Conservation (phyloP, 352 stramenopile species). For the Peronospora farinosa region DNA sequence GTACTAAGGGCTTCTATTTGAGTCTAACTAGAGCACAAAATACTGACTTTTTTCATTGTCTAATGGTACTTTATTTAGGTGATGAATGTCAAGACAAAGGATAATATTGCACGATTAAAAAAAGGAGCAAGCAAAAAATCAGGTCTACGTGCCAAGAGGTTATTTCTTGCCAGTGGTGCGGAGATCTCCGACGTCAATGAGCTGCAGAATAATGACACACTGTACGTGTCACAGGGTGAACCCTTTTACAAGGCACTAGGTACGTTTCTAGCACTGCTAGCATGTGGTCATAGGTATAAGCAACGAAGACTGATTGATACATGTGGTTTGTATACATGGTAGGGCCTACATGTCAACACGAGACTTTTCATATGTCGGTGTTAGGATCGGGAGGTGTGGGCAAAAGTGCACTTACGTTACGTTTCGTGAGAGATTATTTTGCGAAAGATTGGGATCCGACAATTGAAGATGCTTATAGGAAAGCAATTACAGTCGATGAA, state of each 20-base stretch:
- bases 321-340: conserved; percentile 6
- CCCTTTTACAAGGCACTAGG: conserved; percentile 76
- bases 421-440: conserved; percentile 88
- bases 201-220: conserved; percentile 86
- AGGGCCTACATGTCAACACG: conserved; percentile 58
- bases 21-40: too few relatives aligned
- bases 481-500: conserved; percentile 81
- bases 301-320: neutral
- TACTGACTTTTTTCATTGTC: neutral
- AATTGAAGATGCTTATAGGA: conserved; percentile 88
- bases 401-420: conserved; percentile 86
- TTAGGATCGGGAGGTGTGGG: conserved; percentile 85
- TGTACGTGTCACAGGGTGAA: conserved; percentile 82
- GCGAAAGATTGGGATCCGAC: conserved; percentile 89
- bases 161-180: conserved; percentile 74
- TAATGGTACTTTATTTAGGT: conserved; percentile 31
- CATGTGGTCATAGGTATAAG: too few relatives aligned
- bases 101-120: conserved; percentile 70
- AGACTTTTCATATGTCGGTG: conserved; percentile 85
- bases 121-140: conserved; percentile 84
- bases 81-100: conserved; percentile 72
- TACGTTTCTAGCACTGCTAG: conserved; percentile 2
- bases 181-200: conserved; percentile 85
- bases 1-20: conserved; percentile 21
- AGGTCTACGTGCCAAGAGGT: conserved; percentile 59